phyloP scores from a whole-genome alignment of 805 yeast genomes.

The Pichia scutulata region DNA sequence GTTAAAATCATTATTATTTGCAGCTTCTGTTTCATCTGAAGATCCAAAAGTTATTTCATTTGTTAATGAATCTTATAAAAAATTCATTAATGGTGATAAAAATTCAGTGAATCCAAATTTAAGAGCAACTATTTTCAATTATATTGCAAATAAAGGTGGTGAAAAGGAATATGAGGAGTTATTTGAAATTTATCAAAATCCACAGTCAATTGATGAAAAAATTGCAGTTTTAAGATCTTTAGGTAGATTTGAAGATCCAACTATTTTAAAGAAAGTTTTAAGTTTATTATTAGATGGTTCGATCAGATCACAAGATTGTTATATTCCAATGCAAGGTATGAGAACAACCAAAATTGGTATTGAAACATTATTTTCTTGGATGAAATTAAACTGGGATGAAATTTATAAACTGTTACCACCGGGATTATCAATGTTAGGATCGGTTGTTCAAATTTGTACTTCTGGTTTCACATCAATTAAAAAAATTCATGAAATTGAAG shows the following conservation, averaged over 20 bases:
- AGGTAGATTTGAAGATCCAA: constrained; percentile 38
- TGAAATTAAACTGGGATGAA: constrained; percentile 60
- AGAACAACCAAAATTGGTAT: constrained; percentile 57
- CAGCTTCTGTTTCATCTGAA: constrained; percentile 34
- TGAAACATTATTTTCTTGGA: constrained; percentile 67
- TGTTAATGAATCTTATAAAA: constrained; percentile 22
- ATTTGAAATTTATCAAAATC: constrained; percentile 38
- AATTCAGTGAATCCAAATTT: constrained; percentile 39
- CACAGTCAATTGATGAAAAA: constrained; percentile 49
- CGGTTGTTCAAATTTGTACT: constrained; percentile 57
- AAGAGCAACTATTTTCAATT: constrained; percentile 36
- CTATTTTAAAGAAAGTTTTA: constrained; percentile 33
- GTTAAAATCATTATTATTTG: constrained; percentile 36
- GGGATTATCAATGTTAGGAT: constrained; percentile 69
- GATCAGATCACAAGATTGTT: constrained; percentile 41
- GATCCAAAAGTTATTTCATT: constrained; percentile 32
- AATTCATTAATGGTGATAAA: constrained; percentile 21
- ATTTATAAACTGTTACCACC: constrained; percentile 67
- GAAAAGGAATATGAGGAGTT: constrained; percentile 35
- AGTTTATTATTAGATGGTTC: constrained; percentile 53
- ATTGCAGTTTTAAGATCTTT: constrained; percentile 49
- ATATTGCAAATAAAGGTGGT: constrained; percentile 34
- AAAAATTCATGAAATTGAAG: constrained; percentile 35
- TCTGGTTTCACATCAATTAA: constrained; percentile 33
- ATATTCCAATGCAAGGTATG: constrained; percentile 71